Evolutionary conservation across 2,329 filamentous ascomycete species (phyloP).

Genomic region (Escovopsis sp.): DNA sequence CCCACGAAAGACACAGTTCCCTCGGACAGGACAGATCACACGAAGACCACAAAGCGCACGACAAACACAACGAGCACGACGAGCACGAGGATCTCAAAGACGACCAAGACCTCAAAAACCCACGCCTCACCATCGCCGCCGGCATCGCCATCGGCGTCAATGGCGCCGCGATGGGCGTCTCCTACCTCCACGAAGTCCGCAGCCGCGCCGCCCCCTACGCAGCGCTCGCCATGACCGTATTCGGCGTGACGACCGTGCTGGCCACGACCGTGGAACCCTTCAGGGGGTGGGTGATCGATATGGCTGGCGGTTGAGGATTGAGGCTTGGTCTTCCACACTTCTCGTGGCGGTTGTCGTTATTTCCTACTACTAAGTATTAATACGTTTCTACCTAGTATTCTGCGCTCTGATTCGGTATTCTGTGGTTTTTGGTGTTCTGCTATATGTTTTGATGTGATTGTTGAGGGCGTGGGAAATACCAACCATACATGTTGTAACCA

Average conservation of each 20-base stretch:
- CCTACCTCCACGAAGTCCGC: constrained; percentile 37
- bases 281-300: constrained; percentile 18
- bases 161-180: constrained; percentile 43
- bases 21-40: too few relatives aligned
- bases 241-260: constrained; percentile 39
- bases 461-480: too few relatives aligned
- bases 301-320: constrained; percentile 13
- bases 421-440: too few relatives aligned
- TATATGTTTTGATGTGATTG: too few relatives aligned
- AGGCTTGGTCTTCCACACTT: background rate
- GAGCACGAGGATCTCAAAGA: constrained; percentile 16
- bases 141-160: constrained; percentile 42
- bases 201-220: constrained; percentile 40
- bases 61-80: background rate
- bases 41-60: too few relatives aligned
- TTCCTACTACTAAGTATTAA: background rate
- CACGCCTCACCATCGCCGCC: constrained; percentile 29
- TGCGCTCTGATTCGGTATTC: too few relatives aligned
- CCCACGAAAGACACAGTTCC: too few relatives aligned
- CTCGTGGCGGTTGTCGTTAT: background rate
- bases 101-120: too few relatives aligned
- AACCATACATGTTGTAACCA: too few relatives aligned
- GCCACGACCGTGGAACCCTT: constrained; percentile 35
- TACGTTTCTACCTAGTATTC: too few relatives aligned
- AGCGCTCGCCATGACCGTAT: constrained; percentile 40